Evolutionary conservation across 257 asterid genomes (phyloP).

Genomic region (Lavandula angustifolia): DNA sequence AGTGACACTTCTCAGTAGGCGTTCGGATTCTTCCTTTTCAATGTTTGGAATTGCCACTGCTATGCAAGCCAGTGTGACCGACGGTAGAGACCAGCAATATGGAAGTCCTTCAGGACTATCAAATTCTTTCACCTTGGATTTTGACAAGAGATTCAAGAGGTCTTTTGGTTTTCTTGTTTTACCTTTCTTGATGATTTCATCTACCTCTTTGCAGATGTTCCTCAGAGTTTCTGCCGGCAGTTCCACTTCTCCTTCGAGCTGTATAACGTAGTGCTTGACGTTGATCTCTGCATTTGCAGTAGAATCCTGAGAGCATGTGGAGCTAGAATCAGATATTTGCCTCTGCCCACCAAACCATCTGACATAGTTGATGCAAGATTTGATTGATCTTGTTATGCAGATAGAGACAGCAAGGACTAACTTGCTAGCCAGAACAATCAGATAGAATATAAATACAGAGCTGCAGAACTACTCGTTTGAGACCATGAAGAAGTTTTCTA

Average conservation of each 20-base stretch:
- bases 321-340: neutral
- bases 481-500: slow-evolving; percentile 37
- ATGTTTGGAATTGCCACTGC: slow-evolving; percentile 42
- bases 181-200: slow-evolving; percentile 14
- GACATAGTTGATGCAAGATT: slow-evolving; percentile 19
- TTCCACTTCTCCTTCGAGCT: slow-evolving; percentile 50
- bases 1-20: slow-evolving; percentile 32
- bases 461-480: slow-evolving; percentile 36
- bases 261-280: slow-evolving; percentile 41
- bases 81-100: slow-evolving; percentile 51
- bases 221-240: slow-evolving; percentile 35
- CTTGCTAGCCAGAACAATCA: slow-evolving; percentile 40
- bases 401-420: slow-evolving; percentile 32
- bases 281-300: no score
- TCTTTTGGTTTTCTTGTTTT: slow-evolving; percentile 38
- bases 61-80: slow-evolving; percentile 46
- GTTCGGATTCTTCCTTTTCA: slow-evolving; percentile 20
- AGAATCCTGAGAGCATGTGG: neutral
- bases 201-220: slow-evolving; percentile 36
- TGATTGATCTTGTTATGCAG: slow-evolving; percentile 26
- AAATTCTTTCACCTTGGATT: slow-evolving; percentile 36
- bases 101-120: slow-evolving; percentile 41
- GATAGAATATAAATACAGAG: slow-evolving; percentile 33
- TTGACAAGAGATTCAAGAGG: slow-evolving; percentile 37
- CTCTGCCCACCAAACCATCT: slow-evolving; percentile 35